Evolutionary conservation across 2,329 filamentous ascomycete species (phyloP).

Genomic region (Cytospora paraplurivora): DNA sequence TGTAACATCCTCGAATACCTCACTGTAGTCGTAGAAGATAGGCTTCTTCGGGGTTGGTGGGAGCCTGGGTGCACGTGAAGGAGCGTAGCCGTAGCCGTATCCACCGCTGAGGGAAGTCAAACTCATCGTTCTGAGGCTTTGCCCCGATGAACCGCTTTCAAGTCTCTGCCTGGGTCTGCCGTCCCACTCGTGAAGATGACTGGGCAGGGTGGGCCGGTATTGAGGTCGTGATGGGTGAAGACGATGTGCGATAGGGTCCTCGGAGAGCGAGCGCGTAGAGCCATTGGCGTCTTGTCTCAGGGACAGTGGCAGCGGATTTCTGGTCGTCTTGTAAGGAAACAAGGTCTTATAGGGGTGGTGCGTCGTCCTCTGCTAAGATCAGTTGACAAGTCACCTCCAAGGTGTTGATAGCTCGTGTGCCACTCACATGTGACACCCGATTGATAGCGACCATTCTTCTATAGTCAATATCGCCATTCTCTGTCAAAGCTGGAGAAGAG

Average conservation of each 20-base stretch:
- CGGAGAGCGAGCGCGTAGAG: slow-evolving; percentile 43
- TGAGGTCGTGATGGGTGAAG: slow-evolving; percentile 29
- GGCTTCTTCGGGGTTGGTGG: slow-evolving; percentile 37
- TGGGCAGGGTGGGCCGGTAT: slow-evolving; percentile 38
- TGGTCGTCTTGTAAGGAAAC: slow-evolving; percentile 39
- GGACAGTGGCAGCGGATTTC: slow-evolving; percentile 43
- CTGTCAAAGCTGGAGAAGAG: slow-evolving; percentile 52
- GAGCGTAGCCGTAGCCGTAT: slow-evolving; percentile 47
- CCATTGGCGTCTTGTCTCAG: slow-evolving; percentile 45
- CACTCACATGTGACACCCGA: slow-evolving; percentile 48
- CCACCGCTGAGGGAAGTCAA: slow-evolving; percentile 54
- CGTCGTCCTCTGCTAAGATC: slow-evolving; percentile 46
- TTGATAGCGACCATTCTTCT: slow-evolving; percentile 54
- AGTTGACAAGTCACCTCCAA: neutral
- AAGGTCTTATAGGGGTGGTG: slow-evolving; percentile 46
- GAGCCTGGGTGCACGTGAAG: slow-evolving; percentile 32
- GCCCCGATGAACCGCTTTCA: slow-evolving; percentile 41
- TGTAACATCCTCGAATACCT: slow-evolving; percentile 47
- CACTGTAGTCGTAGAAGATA: slow-evolving; percentile 57
- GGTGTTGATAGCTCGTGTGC: neutral
- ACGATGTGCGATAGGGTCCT: slow-evolving; percentile 21
- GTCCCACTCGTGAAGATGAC: slow-evolving; percentile 40
- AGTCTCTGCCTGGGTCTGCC: slow-evolving; percentile 38
- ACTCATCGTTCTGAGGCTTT: slow-evolving; percentile 48
- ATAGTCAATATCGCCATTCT: slow-evolving; percentile 51